phyloP scores from a whole-genome alignment of 2,329 filamentous ascomycete species.

The Trichoderma harzianum region DNA sequence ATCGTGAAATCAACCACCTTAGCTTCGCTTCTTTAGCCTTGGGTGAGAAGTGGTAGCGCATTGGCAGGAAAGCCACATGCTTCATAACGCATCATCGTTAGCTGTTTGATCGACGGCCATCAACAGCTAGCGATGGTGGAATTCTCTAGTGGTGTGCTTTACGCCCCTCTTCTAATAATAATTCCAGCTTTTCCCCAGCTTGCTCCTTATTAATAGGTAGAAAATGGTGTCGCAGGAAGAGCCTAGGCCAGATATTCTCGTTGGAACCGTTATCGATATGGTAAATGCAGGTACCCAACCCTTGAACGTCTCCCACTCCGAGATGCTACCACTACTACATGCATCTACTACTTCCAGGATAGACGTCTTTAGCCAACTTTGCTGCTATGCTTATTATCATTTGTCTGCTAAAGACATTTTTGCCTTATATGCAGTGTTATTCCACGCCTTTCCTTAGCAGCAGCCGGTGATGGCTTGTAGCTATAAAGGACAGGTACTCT shows the following conservation, averaged over 20 bases:
- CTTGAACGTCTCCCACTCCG: background rate
- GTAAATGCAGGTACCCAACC: background rate
- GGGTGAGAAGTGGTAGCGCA: background rate
- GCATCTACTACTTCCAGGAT: too few species aligned
- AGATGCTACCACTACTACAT: background rate
- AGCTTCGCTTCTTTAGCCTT: background rate
- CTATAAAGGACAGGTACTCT: background rate
- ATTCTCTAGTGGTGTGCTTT: background rate
- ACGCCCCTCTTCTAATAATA: background rate
- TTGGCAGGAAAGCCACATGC: background rate
- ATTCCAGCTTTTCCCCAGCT: background rate
- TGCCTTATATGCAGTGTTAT: background rate
- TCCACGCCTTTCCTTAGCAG: background rate
- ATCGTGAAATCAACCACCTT: background rate
- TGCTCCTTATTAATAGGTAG: background rate
- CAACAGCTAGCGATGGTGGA: background rate
- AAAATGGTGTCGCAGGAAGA: background rate
- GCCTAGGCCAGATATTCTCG: background rate
- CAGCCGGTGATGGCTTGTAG: background rate
- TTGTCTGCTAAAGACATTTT: background rate
- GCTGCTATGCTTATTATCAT: background rate
- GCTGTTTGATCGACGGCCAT: background rate
- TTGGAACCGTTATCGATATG: background rate
- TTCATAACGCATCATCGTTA: background rate
- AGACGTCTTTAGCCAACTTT: background rate